Evolutionary conservation across 169 alveolate genomes (phyloP).

Genomic region (Plasmodium inui): DNA sequence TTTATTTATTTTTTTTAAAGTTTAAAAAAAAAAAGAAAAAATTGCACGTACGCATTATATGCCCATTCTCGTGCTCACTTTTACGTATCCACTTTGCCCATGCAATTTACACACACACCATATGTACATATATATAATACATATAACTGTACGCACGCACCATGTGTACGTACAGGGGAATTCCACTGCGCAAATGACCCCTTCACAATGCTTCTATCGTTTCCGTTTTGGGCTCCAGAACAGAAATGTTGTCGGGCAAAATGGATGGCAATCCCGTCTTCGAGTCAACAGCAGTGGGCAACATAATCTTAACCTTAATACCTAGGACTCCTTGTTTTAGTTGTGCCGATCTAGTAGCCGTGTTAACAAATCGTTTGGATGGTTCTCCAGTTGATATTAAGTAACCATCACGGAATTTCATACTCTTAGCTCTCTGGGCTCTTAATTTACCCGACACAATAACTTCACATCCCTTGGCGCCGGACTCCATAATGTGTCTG

Average conservation of each 20-base stretch:
- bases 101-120: background rate
- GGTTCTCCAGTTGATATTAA: slow-evolving; percentile 99
- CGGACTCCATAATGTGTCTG: slow-evolving; percentile 97
- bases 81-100: background rate
- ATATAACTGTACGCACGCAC: background rate
- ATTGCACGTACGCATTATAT: background rate
- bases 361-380: slow-evolving; percentile 95
- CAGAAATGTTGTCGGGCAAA: slow-evolving; percentile 97
- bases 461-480: slow-evolving; percentile 99
- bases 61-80: background rate
- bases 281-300: slow-evolving; percentile 98
- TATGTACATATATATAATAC: background rate
- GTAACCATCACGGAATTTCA: slow-evolving; percentile 98
- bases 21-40: background rate
- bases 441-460: slow-evolving; percentile 99
- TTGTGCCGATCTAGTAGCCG: slow-evolving; percentile 98
- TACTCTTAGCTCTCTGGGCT: slow-evolving; percentile 99
- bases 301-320: slow-evolving; percentile 96
- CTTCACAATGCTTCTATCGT: slow-evolving; percentile 45
- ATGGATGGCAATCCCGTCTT: slow-evolving; percentile 94
- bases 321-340: slow-evolving; percentile 98
- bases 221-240: slow-evolving; percentile 96
- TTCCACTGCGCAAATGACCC: background rate
- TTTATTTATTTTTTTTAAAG: background rate
- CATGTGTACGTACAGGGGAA: background rate